phyloP scores from a whole-genome alignment of 1,139 yeast genomes.

The Yamadazyma dendronema region DNA sequence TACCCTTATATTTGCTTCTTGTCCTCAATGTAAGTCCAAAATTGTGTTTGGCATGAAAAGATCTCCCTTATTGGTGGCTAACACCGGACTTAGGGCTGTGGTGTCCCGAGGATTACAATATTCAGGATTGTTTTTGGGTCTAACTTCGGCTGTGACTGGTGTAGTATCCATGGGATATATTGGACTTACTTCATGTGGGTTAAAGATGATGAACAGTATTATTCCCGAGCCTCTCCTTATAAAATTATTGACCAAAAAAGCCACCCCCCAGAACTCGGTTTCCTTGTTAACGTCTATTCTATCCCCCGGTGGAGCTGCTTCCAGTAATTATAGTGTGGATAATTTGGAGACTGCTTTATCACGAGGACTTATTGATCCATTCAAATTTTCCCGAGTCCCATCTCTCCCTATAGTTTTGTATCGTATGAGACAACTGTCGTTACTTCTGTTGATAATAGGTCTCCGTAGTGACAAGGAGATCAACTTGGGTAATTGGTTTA shows the following conservation, averaged over 20 bases:
- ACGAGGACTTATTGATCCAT: conserved; percentile 38
- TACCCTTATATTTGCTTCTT: conserved; percentile 26
- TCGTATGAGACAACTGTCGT: conserved; percentile 39
- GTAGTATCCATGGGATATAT: conserved; percentile 42
- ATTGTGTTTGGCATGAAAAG: conserved; percentile 35
- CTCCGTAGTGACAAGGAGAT: conserved; percentile 10
- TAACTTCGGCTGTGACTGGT: conserved; percentile 44
- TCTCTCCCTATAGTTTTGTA: conserved; percentile 40
- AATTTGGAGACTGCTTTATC: conserved; percentile 33
- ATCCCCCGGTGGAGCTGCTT: conserved; percentile 16
- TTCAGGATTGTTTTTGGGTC: conserved; percentile 34
- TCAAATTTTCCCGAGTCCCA: conserved; percentile 41
- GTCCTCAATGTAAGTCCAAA: conserved; percentile 46
- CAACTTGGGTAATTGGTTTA: conserved; percentile 21
- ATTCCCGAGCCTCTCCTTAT: conserved; percentile 37
- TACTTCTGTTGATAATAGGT: conserved; percentile 26
- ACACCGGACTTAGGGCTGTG: conserved; percentile 20
- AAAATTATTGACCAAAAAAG: conserved; percentile 24
- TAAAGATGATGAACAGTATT: conserved; percentile 38
- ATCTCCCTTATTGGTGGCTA: conserved; percentile 27
- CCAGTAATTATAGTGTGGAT: conserved; percentile 22
- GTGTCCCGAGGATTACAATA: conserved; percentile 27
- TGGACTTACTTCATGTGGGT: conserved; percentile 41
- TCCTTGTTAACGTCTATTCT: conserved; percentile 19
- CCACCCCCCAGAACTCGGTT: not conserved